These are phyloP conservation scores for Pulveroboletus ravenelii DNA, from an alignment of 768 basidiomycete species.

Conservation along the genomic window DNA sequence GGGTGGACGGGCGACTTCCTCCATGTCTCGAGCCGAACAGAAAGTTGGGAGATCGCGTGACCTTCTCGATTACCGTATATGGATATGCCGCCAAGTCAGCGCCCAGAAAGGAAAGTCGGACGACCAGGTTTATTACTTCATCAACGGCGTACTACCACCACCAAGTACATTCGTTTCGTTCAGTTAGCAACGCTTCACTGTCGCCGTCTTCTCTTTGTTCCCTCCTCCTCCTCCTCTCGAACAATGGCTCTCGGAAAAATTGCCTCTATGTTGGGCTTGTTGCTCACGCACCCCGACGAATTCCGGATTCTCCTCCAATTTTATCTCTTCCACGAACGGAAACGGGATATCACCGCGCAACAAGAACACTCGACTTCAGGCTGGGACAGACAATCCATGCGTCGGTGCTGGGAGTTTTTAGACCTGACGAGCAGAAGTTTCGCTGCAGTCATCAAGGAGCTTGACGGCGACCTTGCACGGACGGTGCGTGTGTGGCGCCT, in stretches of 20 bases:
- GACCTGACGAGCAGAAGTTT: slow-evolving; percentile 90
- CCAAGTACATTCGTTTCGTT: not conserved
- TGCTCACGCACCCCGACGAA: slow-evolving; percentile 78
- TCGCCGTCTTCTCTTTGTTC: not conserved
- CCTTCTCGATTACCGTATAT: not conserved
- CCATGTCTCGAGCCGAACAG: slow-evolving; percentile 32
- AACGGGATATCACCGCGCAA: slow-evolving; percentile 75
- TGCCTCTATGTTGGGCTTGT: slow-evolving; percentile 55
- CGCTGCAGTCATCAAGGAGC: slow-evolving; percentile 88
- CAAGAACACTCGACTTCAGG: slow-evolving; percentile 76
- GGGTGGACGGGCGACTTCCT: slow-evolving; percentile 44
- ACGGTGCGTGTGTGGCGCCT: slow-evolving; percentile 54
- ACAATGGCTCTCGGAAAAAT: slow-evolving; percentile 46
- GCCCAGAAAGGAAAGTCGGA: not conserved
- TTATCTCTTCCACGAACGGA: slow-evolving; percentile 73
- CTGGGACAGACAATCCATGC: slow-evolving; percentile 85
- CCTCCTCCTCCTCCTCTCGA: not conserved
- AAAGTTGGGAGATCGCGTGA: too few species aligned
- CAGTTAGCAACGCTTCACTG: not conserved
- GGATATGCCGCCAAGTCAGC: not conserved
- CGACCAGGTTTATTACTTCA: not conserved
- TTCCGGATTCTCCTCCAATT: slow-evolving; percentile 81
- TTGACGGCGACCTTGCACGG: slow-evolving; percentile 91
- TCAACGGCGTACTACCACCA: not conserved
- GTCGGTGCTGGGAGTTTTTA: slow-evolving; percentile 83